Evolutionary conservation across 1,139 yeast species (phyloP).

Genomic region (Suhomyces guaymorum): DNA sequence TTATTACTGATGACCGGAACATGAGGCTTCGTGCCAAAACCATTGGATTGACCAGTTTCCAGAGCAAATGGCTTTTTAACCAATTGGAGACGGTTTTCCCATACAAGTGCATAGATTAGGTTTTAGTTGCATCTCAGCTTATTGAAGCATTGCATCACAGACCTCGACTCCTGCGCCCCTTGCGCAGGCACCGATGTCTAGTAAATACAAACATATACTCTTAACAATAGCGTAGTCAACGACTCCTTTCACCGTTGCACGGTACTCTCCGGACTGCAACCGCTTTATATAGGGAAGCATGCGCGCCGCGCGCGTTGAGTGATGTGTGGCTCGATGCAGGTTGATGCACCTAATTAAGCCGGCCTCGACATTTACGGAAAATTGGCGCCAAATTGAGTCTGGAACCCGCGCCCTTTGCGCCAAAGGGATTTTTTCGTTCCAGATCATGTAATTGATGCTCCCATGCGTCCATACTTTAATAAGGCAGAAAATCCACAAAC

Average conservation of each 20-base stretch:
- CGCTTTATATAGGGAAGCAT: too few species aligned
- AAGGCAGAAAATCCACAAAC: too few species aligned
- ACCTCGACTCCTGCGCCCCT: background rate
- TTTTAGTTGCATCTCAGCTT: background rate
- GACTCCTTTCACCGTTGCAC: too few species aligned
- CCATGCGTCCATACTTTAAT: background rate
- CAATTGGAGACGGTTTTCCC: constrained; percentile 48
- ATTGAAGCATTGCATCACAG: background rate
- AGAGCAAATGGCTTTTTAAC: constrained; percentile 61
- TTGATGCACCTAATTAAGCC: background rate
- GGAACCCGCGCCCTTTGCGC: background rate
- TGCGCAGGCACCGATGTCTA: background rate
- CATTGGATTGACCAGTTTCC: constrained; percentile 56
- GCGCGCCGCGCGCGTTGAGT: too few species aligned
- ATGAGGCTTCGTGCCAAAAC: constrained; percentile 68
- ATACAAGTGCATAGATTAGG: constrained; percentile 43
- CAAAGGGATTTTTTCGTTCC: background rate
- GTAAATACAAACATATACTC: background rate
- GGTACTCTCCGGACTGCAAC: too few species aligned
- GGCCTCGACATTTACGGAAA: background rate
- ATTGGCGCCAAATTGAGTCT: background rate
- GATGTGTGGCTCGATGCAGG: too few species aligned
- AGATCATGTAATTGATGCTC: constrained; percentile 1
- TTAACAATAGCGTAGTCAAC: too few species aligned
- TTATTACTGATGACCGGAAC: constrained; percentile 72